Evolutionary conservation across 345 rosid genomes (phyloP), one percentile per base, ranked within the genome.

Genomic region (Citrus sp.): DNA sequence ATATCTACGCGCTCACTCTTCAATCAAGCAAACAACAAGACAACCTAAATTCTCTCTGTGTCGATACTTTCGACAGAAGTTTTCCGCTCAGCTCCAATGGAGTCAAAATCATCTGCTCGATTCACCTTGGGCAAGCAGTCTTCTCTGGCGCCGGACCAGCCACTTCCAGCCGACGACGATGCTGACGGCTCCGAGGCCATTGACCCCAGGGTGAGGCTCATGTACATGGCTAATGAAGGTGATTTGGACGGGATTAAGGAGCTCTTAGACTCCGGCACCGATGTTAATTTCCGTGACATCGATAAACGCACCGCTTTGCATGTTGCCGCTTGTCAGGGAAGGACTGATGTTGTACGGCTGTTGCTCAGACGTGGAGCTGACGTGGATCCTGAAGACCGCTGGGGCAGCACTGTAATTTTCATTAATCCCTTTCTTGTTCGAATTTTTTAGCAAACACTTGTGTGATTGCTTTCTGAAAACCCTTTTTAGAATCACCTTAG

Each of bases 231-330:
- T 49, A 90, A 88, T 84, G 96, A 90, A 77, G 94, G 96, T 51
- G 94, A 93, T 51, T 75, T 92, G 72, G 92, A 87, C 37, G 92
- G 91, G 66, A 87, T 93, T 35, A 86, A 84, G 30, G 89, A 87
- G 80, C 83, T 89, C 35, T 49, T 93, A 73, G 87, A 87, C 75
- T 89, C 91, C 6, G 96, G 92, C n/a, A 84, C 89, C 68, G 72
- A 92, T 80, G 88, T 89, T 70, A 89, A 92, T 84, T 92, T 90
- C 82, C 78, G 79, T 60, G 96, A 93, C 61, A 85, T 86, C 79
- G 96, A 90, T 65, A 89, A 85, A 14, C 91, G 98, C 67, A 92
- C 96, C 13, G 92, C 98, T 79, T 88, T 92, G 58, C 98, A 93
- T 77, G 81, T 92, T 73, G 92, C 98, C 35, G 86, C 94, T 37